Conservation (phyloP, 306 rosid genomes). For the Betula pendula region DNA sequence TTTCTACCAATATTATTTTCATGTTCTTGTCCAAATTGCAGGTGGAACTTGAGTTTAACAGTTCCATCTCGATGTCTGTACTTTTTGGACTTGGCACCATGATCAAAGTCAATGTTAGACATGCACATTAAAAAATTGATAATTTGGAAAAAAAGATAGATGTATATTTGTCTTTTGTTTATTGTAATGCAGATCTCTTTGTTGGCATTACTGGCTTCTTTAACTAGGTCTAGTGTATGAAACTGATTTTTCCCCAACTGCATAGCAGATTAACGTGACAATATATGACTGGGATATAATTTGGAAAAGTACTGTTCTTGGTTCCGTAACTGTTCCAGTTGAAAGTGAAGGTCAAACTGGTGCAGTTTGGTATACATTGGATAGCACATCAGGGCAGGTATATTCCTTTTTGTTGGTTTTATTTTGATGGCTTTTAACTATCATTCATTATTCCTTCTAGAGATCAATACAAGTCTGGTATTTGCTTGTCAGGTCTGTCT, state of each 20-base stretch:
- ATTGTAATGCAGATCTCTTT: slow-evolving; percentile 27
- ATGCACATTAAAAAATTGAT: neutral
- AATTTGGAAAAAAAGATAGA: slow-evolving; percentile 15
- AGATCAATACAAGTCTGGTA: slow-evolving; percentile 28
- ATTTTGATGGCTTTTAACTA: slow-evolving; percentile 11
- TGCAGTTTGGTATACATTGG: slow-evolving; percentile 81
- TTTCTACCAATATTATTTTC: neutral
- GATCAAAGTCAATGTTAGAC: neutral
- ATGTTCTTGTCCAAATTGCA: neutral
- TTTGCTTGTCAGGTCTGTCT: slow-evolving; percentile 85
- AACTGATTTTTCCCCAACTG: slow-evolving; percentile 54
- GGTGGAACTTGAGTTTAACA: neutral
- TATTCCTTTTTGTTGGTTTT: slow-evolving; percentile 26
- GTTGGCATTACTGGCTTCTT: slow-evolving; percentile 31
- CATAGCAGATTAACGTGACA: slow-evolving; percentile 80
- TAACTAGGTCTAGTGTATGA: slow-evolving; percentile 45
- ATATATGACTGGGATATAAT: slow-evolving; percentile 98
- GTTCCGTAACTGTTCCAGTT: slow-evolving; percentile 87
- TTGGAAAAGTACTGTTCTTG: slow-evolving; percentile 97
- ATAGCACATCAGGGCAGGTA: slow-evolving; percentile 97
- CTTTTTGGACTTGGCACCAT: neutral
- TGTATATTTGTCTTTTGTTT: neutral
- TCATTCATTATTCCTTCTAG: slow-evolving; percentile 21
- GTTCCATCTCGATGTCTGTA: neutral
- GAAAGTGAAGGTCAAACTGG: slow-evolving; percentile 92